Conservation (phyloP, 352 stramenopile species). For the Pythium apleroticum region DNA sequence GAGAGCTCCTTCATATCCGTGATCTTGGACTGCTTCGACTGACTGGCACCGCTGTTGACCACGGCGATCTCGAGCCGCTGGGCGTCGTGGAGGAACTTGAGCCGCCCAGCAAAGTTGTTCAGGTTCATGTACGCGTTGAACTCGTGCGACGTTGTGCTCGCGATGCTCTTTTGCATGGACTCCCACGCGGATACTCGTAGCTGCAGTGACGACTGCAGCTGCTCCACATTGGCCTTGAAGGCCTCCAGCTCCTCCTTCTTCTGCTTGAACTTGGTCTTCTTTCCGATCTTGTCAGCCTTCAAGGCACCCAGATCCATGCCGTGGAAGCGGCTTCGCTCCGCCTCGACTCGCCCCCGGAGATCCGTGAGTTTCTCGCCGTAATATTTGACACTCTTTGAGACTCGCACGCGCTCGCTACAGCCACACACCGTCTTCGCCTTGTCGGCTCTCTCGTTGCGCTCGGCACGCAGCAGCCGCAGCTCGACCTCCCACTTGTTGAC, state of each 20-base stretch:
- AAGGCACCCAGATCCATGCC: conserved; percentile 81
- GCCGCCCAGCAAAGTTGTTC: conserved; percentile 85
- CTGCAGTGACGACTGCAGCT: conserved; percentile 67
- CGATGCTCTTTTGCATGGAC: conserved; percentile 74
- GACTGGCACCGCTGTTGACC: conserved; percentile 70
- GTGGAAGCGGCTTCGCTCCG: conserved; percentile 71
- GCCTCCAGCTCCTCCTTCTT: conserved; percentile 64
- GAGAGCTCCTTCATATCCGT: conserved; percentile 97
- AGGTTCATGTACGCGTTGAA: conserved; percentile 86
- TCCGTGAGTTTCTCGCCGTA: conserved; percentile 80
- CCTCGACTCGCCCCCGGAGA: conserved; percentile 73
- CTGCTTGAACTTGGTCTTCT: conserved; percentile 61
- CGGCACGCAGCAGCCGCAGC: conserved; percentile 43
- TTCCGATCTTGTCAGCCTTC: conserved; percentile 70
- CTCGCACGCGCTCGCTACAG: conserved; percentile 53
- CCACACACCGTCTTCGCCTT: conserved; percentile 60
- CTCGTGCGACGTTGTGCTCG: conserved; percentile 67
- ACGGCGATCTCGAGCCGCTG: conserved; percentile 69
- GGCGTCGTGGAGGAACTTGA: conserved; percentile 62
- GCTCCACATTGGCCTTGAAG: conserved; percentile 60
- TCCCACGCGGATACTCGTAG: conserved; percentile 73
- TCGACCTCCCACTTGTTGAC: conserved; percentile 52
- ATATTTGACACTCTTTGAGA: conserved; percentile 64
- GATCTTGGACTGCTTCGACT: conserved; percentile 79
- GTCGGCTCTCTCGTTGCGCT: conserved; percentile 54